Base-by-base conservation (phyloP, 805 yeast species). In the Kazachstania bromeliacearum region DNA sequence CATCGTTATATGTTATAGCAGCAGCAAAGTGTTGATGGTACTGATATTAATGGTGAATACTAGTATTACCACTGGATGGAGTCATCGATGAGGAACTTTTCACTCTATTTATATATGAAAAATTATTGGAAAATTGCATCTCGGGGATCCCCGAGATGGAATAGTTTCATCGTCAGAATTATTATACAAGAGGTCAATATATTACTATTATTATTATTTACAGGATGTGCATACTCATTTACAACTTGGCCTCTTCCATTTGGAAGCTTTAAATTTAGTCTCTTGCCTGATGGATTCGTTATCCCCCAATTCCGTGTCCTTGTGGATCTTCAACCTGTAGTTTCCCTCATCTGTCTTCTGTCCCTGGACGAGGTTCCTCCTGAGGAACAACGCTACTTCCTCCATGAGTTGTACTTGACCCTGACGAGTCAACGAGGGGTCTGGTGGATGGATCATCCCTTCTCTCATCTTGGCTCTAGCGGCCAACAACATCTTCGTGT, bases 351-450 rank as follows among this genome's bases (percentile, higher is more conserved):
- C 63, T 2, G 51, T 57, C 47, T 62, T 69, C 42, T 61, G 65
- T 6, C 94, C 97, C 61, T 89, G 98, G 3, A 89, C 96, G n/a
- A 89, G 67, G 57, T 89, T 89, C 40, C 69, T 66, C 33, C 71
- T 66, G 39, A 89, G 64, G 44, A 87, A 79, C 28, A 57, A 54
- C 1, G 88, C 75, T n/a, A 89, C 80, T 13, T 79, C 88, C 36
- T 77, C 71, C 40, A 87, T 62, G 42, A 74, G 67, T 35, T 68
- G 59, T 21, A 80, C 59, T 39, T 77, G 68, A 39, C 73, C 69
- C 5, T 67, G 70, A 3, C 40, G 36, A 7, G 40, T 27, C 2
- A 65, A 51, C 3, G 71, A 57, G 25, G 75, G 70, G 37, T 71
- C 74, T 33, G 78, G 70, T n/a, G 57, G 56, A 25, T 48, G 40